phyloP scores from a whole-genome alignment of 352 stramenopile species.

The Phytophthora colocasiae region DNA sequence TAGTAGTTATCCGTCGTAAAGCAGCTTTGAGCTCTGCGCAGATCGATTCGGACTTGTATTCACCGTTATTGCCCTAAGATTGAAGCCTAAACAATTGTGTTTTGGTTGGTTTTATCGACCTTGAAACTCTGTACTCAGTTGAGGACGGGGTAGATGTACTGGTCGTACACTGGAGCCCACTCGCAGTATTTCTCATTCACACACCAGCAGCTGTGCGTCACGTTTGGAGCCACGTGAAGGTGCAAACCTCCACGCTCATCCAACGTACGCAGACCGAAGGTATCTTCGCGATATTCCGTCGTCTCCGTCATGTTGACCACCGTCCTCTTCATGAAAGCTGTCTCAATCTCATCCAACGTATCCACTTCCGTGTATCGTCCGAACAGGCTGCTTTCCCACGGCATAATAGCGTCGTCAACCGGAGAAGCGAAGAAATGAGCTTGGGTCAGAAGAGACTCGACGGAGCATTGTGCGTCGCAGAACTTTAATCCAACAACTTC shows the following conservation, averaged over 20 bases:
- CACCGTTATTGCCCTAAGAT: conserved; percentile 51
- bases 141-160: conserved; percentile 22
- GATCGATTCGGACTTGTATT: conserved; percentile 49
- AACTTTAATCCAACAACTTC: conserved; percentile 1
- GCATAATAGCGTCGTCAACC: conserved; percentile 9
- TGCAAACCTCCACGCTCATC: conserved; percentile 16
- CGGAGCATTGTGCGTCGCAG: conserved; percentile 1
- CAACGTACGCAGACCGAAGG: conserved; percentile 21
- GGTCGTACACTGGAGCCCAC: conserved; percentile 27
- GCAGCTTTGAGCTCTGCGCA: conserved; percentile 2
- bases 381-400: conserved; percentile 7
- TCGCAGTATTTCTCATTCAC: conserved; percentile 26
- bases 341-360: conserved; percentile 22
- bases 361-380: conserved; percentile 15
- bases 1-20: conserved; percentile 35
- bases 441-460: background rate
- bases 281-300: conserved; percentile 15
- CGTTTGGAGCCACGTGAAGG: conserved; percentile 18
- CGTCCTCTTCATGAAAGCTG: conserved; percentile 17
- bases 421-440: conserved; percentile 18
- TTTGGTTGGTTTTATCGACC: no score
- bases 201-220: conserved; percentile 25
- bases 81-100: background rate
- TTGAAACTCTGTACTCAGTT: background rate
- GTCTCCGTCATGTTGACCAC: conserved; percentile 24